Evolutionary conservation across 257 asterid genomes (phyloP), one percentile per base, ranked within the genome.

Genomic region (Gynochthodes officinalis): DNA sequence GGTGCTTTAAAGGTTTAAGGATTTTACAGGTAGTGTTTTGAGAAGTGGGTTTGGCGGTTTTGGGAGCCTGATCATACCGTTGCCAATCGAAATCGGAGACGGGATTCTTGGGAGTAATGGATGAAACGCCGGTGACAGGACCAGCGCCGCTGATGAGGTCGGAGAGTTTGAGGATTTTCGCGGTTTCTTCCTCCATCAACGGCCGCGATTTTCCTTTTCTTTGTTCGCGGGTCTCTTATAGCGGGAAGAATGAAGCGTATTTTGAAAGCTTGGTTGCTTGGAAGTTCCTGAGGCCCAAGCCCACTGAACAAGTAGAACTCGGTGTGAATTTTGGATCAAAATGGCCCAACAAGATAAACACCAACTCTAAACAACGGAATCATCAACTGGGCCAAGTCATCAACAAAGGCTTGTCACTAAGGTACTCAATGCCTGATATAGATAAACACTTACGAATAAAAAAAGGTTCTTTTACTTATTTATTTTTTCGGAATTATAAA

Each of bases 61-160:
- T 49, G n/a, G 63, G 83, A 61, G 43, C 55, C 61, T 37, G 67
- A 69, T 58, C 57, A 13, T 60, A 48, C 69, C 25, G 28, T 44
- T 40, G 75, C 54, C 64, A 49, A 18, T 73, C 72, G 7, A 61
- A 44, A 43, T 46, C 52, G 32, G 84, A 70, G 43, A 32, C 57
- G 33, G 69, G 73, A 68, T 72, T 80, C 69, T 50, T 70, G 69
- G 86, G 72, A 75, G 44, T 32, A 64, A 89, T 81, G 48, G 85
- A 83, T 49, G 78, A 73, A 4, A 90, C 75, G 52, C 88, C 95
- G 81, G 97, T 69, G 74, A 84, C 64, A 64, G 94, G 87, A 15
- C 72, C 79, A 54, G 72, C 78, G 52, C 87, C 79, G 32, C 76
- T 81, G 79, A 88, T 69, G 53, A 92, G 92, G 50, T 87, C 81